Evolutionary conservation across 805 yeast species (phyloP), one percentile per base, ranked within the genome.

Genomic region (Pichia ethanolica): DNA sequence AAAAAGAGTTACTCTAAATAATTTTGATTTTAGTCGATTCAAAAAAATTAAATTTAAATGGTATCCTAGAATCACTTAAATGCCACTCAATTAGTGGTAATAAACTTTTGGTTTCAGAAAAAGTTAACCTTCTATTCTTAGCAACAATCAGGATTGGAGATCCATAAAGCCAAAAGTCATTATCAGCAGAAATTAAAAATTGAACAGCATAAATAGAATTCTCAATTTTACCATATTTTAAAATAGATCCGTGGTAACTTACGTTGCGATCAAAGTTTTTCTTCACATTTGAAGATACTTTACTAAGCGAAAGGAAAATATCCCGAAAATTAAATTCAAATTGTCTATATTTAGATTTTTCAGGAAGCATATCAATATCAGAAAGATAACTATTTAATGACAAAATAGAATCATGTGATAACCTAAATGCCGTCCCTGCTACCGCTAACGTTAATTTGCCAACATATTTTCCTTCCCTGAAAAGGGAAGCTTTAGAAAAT

Each of bases 141-240:
- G 53, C 53, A 27, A 50, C 10, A 36, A 50, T 25, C 38, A 46
- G 35, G 26, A 40, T 46, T 5, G 50, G 47, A 7, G n/a, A 36
- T 5, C 27, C 47, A 43, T 35, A 44, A 5, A 8, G 32, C 50
- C 50, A 50, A 6, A 7, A 10, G 1, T 11, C 11, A 27, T 43
- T 44, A 3, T 46, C 45, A 9, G 40, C 30, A 9, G 32, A n/a
- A 8, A 50, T 27, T 13, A 46, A 14, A 25, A 50, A 46, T 20
- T 50, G 39, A 30, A 44, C 41, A 5, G 42, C 50, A 40, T 34
- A 50, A 5, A 50, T 1, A 7, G 27, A 27, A n/a, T 45, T 35
- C 27, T 46, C 44, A 20, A 45, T 27, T 35, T 41, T 41, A 10
- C 52, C 52, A 41, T 20, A 41, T 25, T 32, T n/a, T 3, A 37